A percentile compares a stretch with the other conserved stretches of the same genome.
Evolutionary conservation across 805 yeast genomes (phyloP).

Genomic region (Vanderwaltozyma yarrowii): DNA sequence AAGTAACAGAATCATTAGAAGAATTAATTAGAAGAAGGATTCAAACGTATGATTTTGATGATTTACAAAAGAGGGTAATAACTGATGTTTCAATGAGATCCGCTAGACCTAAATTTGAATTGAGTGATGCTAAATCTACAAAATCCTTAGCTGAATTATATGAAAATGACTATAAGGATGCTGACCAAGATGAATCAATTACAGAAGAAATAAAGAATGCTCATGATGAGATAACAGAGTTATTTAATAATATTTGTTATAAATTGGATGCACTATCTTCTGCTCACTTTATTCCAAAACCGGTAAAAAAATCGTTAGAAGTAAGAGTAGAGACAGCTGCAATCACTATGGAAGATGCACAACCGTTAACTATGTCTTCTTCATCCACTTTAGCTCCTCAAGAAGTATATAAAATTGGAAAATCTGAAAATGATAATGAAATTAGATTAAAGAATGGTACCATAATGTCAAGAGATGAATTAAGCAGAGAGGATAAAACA

Average conservation of each 20-base stretch:
- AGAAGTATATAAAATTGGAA: slow-evolving; percentile 60
- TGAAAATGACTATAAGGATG: slow-evolving; percentile 71
- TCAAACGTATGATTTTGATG: slow-evolving; percentile 68
- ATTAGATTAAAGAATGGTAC: slow-evolving; percentile 68
- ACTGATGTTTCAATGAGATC: slow-evolving; percentile 53
- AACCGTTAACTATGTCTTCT: slow-evolving; percentile 71
- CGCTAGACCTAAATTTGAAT: slow-evolving; percentile 43
- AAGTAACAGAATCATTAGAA: slow-evolving; percentile 76
- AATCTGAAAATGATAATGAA: slow-evolving; percentile 42
- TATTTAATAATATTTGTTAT: slow-evolving; percentile 53
- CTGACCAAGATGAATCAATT: slow-evolving; percentile 37
- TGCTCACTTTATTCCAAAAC: slow-evolving; percentile 92
- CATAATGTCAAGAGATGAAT: slow-evolving; percentile 70
- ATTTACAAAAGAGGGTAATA: slow-evolving; percentile 62
- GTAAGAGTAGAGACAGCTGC: slow-evolving; percentile 77
- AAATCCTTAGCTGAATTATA: slow-evolving; percentile 87
- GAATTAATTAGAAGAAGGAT: slow-evolving; percentile 82
- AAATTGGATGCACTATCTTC: slow-evolving; percentile 83
- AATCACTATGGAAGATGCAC: slow-evolving; percentile 91
- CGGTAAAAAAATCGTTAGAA: slow-evolving; percentile 67
- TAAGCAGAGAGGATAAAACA: slow-evolving; percentile 76
- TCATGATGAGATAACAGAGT: slow-evolving; percentile 65
- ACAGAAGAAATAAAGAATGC: slow-evolving; percentile 58
- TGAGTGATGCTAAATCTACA: slow-evolving; percentile 72
- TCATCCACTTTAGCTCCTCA: slow-evolving; percentile 86